These are phyloP conservation scores for Beta lomatogona DNA, from an alignment of 179 eudicot species.

Conservation along the genomic window DNA sequence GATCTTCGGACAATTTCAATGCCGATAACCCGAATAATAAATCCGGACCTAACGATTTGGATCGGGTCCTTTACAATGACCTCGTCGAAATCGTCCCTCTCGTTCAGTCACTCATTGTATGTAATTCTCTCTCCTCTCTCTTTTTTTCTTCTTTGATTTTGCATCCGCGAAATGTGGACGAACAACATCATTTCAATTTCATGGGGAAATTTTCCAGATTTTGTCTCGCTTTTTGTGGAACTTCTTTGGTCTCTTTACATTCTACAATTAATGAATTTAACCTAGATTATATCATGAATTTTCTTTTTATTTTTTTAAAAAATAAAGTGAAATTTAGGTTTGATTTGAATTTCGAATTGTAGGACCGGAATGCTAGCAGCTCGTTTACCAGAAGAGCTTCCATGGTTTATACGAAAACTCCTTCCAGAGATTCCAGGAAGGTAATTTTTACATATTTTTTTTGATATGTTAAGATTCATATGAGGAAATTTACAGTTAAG, in stretches of 20 bases:
- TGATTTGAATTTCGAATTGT: slow-evolving; percentile 14
- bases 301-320: no score
- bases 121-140: slow-evolving; percentile 26
- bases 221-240: slow-evolving; percentile 35
- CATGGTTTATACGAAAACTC: slow-evolving; percentile 77
- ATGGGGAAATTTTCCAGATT: slow-evolving; percentile 33
- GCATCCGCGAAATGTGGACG: slow-evolving; percentile 31
- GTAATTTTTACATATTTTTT: not conserved
- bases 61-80: slow-evolving; percentile 62
- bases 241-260: slow-evolving; percentile 19
- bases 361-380: slow-evolving; percentile 66
- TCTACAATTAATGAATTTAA: no score
- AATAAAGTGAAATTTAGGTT: no score
- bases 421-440: slow-evolving; percentile 56
- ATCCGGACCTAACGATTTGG: slow-evolving; percentile 38
- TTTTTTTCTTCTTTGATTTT: not conserved
- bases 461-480: not conserved
- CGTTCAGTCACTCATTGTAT: slow-evolving; percentile 79
- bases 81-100: slow-evolving; percentile 82
- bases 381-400: slow-evolving; percentile 81
- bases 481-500: not conserved
- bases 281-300: no score
- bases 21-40: slow-evolving; percentile 1
- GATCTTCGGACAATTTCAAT: slow-evolving; percentile 1
- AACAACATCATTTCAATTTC: not conserved